These are phyloP conservation scores for Exobasidium rhododendri DNA, from an alignment of 1,284 basidiomycete species.

Conservation along the genomic window DNA sequence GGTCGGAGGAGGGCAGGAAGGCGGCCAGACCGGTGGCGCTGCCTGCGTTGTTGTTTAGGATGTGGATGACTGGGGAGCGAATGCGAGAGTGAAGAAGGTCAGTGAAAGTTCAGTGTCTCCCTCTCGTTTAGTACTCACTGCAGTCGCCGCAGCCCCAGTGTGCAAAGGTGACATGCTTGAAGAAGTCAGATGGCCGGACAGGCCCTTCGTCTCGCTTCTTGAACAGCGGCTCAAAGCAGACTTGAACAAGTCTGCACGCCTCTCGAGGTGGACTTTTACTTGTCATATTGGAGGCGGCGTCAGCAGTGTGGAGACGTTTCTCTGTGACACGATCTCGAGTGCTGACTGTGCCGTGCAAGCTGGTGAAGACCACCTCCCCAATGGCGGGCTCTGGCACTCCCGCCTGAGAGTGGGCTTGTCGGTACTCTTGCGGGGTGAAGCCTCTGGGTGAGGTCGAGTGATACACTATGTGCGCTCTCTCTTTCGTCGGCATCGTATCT, in stretches of 20 bases:
- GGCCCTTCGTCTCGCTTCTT: neutral
- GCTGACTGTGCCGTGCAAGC: neutral
- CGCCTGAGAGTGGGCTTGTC: neutral
- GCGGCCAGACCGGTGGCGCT: neutral
- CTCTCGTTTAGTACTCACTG: neutral
- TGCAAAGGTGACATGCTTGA: neutral
- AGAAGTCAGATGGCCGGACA: neutral
- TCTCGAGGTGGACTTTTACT: too few species aligned
- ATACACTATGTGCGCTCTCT: neutral
- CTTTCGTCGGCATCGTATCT: neutral
- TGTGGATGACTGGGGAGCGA: too few species aligned
- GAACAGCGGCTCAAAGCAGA: neutral
- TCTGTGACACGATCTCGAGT: too few species aligned
- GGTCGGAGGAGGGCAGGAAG: neutral
- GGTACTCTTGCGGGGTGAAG: neutral
- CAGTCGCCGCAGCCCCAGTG: neutral
- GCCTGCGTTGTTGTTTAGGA: neutral
- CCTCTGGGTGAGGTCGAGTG: neutral
- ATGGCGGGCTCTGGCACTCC: neutral
- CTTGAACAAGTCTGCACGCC: neutral
- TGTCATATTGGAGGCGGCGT: too few species aligned
- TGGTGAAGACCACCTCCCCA: neutral
- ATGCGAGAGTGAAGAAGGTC: too few species aligned
- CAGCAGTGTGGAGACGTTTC: too few species aligned
- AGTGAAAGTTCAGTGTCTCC: too few species aligned